Evolutionary conservation across 768 basidiomycete genomes (phyloP).

Genomic region (Suillus clintonianus): DNA sequence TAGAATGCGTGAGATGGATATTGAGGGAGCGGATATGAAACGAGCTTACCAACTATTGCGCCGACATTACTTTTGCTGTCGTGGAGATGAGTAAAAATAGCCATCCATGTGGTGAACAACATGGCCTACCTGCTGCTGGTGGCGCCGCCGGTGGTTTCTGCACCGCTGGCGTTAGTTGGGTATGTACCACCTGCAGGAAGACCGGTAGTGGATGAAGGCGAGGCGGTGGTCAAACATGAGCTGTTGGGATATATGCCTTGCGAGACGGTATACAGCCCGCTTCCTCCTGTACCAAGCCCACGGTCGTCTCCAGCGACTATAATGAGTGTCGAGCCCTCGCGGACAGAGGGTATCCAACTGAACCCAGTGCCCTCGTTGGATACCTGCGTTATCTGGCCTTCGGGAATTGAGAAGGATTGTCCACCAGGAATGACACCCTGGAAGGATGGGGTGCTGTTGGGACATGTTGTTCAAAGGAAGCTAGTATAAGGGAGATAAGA

Average conservation of each 20-base stretch:
- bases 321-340: conserved; percentile 65
- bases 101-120: neutral
- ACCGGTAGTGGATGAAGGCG: conserved; percentile 79
- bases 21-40: neutral
- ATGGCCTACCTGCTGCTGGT: conserved; percentile 27
- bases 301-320: conserved; percentile 67
- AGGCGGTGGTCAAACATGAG: conserved; percentile 56
- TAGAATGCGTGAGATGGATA: conserved; percentile 16
- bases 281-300: conserved; percentile 71
- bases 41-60: conserved; percentile 48
- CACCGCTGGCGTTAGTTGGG: conserved; percentile 52
- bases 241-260: conserved; percentile 49
- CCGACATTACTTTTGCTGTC: conserved; percentile 41
- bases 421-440: conserved; percentile 80
- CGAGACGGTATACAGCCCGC: conserved; percentile 55
- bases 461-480: neutral
- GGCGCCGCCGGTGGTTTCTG: conserved; percentile 22
- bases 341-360: conserved; percentile 63
- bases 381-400: conserved; percentile 46
- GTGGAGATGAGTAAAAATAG: conserved; percentile 2
- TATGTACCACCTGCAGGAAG: conserved; percentile 74
- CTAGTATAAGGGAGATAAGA: neutral
- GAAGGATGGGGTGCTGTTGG: conserved; percentile 55
- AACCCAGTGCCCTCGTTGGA: conserved; percentile 60
- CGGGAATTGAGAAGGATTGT: conserved; percentile 67